phyloP scores from a whole-genome alignment of 75 land plant genomes.

The Sequoia sempervirens region DNA sequence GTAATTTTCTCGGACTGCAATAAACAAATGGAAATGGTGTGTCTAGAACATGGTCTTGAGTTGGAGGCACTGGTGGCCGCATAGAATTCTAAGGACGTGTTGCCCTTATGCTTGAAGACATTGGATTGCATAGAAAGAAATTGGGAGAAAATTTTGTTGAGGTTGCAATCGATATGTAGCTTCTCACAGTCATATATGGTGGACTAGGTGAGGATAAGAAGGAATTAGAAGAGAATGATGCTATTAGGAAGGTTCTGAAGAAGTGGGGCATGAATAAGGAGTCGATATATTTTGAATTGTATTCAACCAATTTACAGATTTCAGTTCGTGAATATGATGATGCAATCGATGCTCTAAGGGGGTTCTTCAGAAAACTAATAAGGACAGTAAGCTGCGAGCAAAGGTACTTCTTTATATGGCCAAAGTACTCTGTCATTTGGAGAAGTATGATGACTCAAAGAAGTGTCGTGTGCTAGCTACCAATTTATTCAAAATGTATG shows the following conservation, averaged over 20 bases:
- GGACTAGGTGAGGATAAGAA: constrained; percentile 77
- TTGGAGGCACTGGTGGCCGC: constrained; percentile 61
- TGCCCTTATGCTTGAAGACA: constrained; percentile 64
- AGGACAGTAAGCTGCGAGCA: constrained; percentile 44
- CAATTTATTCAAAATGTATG: constrained; percentile 43
- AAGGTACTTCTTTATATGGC: constrained; percentile 38
- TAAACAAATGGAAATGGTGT: too few relatives aligned
- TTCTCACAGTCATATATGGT: constrained; percentile 66
- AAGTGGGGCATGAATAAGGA: constrained; percentile 61
- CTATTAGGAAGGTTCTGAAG: constrained; percentile 53
- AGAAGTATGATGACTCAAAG: constrained; percentile 41
- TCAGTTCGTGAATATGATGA: constrained; percentile 63
- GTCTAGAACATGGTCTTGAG: too few relatives aligned
- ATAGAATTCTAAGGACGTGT: constrained; percentile 62
- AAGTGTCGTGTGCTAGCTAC: constrained; percentile 44
- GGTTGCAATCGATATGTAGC: constrained; percentile 65
- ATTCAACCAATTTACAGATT: constrained; percentile 74
- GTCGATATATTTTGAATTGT: constrained; percentile 52
- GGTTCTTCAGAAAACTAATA: constrained; percentile 54
- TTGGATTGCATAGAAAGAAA: constrained; percentile 45
- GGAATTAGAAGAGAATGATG: constrained; percentile 61
- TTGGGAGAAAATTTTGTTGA: constrained; percentile 70
- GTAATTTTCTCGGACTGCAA: too few relatives aligned
- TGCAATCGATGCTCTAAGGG: constrained; percentile 47
- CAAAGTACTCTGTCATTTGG: constrained; percentile 36